Base-by-base conservation (phyloP, 352 stramenopile genomes). In the Globisporangium spinosum region DNA sequence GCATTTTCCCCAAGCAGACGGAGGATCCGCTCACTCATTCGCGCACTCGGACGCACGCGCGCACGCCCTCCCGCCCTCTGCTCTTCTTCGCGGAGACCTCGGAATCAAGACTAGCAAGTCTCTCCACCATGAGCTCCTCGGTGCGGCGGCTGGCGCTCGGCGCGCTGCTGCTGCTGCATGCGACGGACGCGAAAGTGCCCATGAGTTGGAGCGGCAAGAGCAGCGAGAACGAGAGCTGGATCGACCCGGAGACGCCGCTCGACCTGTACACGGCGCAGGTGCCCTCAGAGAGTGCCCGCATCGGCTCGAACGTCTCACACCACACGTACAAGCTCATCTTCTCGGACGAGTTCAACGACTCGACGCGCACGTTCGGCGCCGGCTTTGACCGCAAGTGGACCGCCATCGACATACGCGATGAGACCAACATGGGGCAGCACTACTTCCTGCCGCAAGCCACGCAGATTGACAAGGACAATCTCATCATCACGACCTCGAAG, bases 331-430 rank as follows among this genome's bases (percentile, higher is more conserved):
- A 80, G 34, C 79, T 98, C 58, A 94, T 98, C 69, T 98, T 98
- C 82, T 98, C 92, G 58, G 97, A 99, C 79, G 97, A 99, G 77
- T 99, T 99, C 78, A 95, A 99, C 72, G 80, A 87, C 75, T 90
- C 91, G 15, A 93, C 89, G 65, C 90, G 97, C 62, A 87, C 74
- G 53, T 99, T 99, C 74, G 80, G 94, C 63, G 89, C 98, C 35
- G 97, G 97, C 38, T 89, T 91, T 62, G 97, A 99, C 79, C 82
- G 85, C 38, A 93, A 93, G 67, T 99, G 97, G 97, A 99, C 96
- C 22, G 94, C 97, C 6, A 77, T 98, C 57, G 80, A 99, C 76
- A 97, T 98, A 62, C 97, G 96, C 68, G 97, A 99, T 68, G 94
- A 87, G 64, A 92, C 88, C 45, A 98, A 98, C 72, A 95, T 96